phyloP scores from a whole-genome alignment of 352 stramenopile genomes.

The Pythium grandisporangium region DNA sequence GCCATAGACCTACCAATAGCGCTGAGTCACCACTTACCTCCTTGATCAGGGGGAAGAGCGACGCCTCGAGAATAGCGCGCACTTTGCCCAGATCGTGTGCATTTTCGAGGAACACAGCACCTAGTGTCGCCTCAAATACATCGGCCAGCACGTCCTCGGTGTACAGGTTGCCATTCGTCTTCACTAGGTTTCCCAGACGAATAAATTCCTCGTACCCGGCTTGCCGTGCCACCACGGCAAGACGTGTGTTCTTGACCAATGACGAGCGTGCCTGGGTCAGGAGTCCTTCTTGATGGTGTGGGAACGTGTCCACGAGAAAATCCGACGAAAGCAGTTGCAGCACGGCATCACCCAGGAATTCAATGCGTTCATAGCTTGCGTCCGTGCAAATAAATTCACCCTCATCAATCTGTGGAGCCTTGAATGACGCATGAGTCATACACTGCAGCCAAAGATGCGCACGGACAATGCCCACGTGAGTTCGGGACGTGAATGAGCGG shows the following conservation, averaged over 20 bases:
- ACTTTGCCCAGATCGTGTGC: constrained; percentile 37
- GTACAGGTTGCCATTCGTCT: constrained; percentile 53
- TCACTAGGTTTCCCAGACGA: constrained; percentile 51
- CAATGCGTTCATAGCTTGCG: constrained; percentile 73
- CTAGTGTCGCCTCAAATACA: constrained; percentile 71
- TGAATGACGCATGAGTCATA: constrained; percentile 74
- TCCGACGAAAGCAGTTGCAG: constrained; percentile 71
- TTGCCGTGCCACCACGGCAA: constrained; percentile 46
- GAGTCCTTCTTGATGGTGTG: constrained; percentile 74
- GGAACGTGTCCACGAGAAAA: constrained; percentile 73
- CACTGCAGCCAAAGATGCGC: constrained; percentile 70
- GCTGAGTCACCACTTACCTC: constrained; percentile 19
- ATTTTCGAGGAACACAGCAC: constrained; percentile 73
- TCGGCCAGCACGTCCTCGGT: constrained; percentile 72
- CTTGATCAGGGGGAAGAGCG: constrained; percentile 58
- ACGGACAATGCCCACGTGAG: constrained; percentile 44
- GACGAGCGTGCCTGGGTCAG: constrained; percentile 72
- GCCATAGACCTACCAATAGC: background rate
- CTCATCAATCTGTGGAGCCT: constrained; percentile 53
- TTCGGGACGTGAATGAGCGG: constrained; percentile 35
- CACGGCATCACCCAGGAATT: constrained; percentile 80
- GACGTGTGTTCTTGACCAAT: constrained; percentile 77
- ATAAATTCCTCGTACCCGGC: constrained; percentile 67
- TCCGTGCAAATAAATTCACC: constrained; percentile 64
- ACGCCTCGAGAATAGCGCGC: constrained; percentile 45